Percentiles rank a stretch among this genome's conserved stretches.
phyloP scores from a whole-genome alignment of 192 early-diverging fungal genomes.

The Backusella macrospora region DNA sequence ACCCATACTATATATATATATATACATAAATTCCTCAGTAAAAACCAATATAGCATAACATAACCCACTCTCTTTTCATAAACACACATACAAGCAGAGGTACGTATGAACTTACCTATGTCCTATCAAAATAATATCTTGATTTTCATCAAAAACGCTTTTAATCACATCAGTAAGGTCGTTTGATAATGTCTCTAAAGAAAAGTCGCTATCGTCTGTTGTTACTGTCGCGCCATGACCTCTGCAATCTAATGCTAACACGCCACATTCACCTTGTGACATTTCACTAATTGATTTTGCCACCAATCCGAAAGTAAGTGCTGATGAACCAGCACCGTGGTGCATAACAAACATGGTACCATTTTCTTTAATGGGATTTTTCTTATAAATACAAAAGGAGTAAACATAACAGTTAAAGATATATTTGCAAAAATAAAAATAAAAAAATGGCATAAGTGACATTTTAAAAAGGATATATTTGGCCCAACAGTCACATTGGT shows the following conservation, averaged over 20 bases:
- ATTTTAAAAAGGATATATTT: conserved; percentile 43
- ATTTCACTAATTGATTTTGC: conserved; percentile 52
- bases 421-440: not conserved
- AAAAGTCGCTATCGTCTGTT: conserved; percentile 57
- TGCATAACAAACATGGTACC: conserved; percentile 77
- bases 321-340: conserved; percentile 80
- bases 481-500: conserved; percentile 35
- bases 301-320: conserved; percentile 67
- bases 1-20: conserved; percentile 62
- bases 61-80: not conserved
- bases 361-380: conserved; percentile 29
- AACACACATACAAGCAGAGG: not conserved
- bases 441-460: not conserved
- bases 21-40: not conserved
- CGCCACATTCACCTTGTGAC: conserved; percentile 39
- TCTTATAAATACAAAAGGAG: conserved; percentile 51
- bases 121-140: conserved; percentile 72
- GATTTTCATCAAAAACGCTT: conserved; percentile 47
- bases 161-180: conserved; percentile 60
- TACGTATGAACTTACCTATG: conserved; percentile 59
- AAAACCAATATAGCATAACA: not conserved
- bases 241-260: conserved; percentile 71
- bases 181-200: conserved; percentile 55
- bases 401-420: conserved; percentile 24
- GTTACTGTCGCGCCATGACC: conserved; percentile 66